A percentile compares a stretch with the other conserved stretches of the same genome.
Evolutionary conservation across 148 eudicot genomes (phyloP).

Genomic region (Rhododendron ferrugineum): DNA sequence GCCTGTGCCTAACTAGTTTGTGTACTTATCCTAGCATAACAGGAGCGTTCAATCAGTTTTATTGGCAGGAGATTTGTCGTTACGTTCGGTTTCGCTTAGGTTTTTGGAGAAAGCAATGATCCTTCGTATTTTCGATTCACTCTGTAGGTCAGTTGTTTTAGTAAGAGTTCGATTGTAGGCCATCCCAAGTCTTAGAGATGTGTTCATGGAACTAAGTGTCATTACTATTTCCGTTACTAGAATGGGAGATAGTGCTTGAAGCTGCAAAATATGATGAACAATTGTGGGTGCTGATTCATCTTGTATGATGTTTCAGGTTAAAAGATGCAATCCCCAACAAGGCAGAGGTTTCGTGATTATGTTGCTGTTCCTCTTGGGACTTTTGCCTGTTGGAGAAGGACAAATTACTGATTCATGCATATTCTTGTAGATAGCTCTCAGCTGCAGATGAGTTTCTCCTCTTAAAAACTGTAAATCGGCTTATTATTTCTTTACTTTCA

Average conservation of each 20-base stretch:
- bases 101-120: background rate
- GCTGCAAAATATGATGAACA: background rate
- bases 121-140: background rate
- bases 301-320: conserved; percentile 14
- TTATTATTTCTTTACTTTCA: conserved; percentile 20
- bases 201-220: background rate
- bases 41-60: background rate
- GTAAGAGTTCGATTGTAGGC: background rate
- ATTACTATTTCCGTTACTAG: background rate
- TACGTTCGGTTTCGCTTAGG: background rate
- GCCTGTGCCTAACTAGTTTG: background rate
- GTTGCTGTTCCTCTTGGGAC: conserved; percentile 2
- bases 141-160: background rate
- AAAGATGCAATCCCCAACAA: background rate
- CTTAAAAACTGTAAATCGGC: conserved; percentile 64
- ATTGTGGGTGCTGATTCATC: background rate
- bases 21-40: background rate
- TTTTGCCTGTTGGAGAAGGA: conserved; percentile 17
- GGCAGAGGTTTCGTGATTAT: conserved; percentile 5
- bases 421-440: conserved; percentile 65
- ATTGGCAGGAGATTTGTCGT: background rate
- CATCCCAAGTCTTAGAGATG: background rate
- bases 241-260: background rate
- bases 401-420: conserved; percentile 34
- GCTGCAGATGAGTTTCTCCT: conserved; percentile 96